Base-by-base conservation (phyloP, 805 yeast species). In the Yamadazyma nakazawae region DNA sequence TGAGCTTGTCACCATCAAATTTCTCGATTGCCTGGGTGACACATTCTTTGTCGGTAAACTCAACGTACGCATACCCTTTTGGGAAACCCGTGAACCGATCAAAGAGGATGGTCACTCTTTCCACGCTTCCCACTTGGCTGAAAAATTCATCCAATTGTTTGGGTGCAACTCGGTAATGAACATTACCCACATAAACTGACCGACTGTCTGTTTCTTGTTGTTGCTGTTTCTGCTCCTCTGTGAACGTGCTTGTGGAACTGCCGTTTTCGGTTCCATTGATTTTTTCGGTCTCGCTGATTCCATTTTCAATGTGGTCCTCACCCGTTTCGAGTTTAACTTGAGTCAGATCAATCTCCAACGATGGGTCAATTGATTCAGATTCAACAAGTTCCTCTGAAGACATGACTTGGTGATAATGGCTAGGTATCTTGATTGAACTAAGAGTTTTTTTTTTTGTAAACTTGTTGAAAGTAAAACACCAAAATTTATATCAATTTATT, bases 11-110 rank as follows among this genome's bases (percentile, higher is more conserved):
- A 7, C 74, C 79, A 47, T 74, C 65, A 31, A 76, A 54, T 21
- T 57, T 64, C 10, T 55, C 58, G 39, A 82, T 60, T 1, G 89
- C 87, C 25, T 61, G 61, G 5, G 60, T 54, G 6, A 77, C 82
- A 13, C 75, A 63, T 5, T 66, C 74, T 4, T 52, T 49, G 7
- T 59, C 55, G 12, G 72, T 75, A 56, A 81, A 84, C 53, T 85
- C 82, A 28, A 84, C 68, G 53, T 81, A 84, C 1, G 87, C 88
- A 57, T 78, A 80, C 2, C 87, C 88, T 51, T 74, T 76, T 8
- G 80, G 76, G 16, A 59, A 59, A 0, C 80, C 79, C 1, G 77
- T 67, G 52, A 55, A 64, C 38, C 67, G 67, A 52, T 75, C 76
- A 46, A 68, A 67, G 47, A 80, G 64, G 18, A 81, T 70, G 1